These are phyloP conservation scores for Neocatenulostroma microsporum DNA, from an alignment of 2,329 filamentous ascomycete species.

Conservation along the genomic window DNA sequence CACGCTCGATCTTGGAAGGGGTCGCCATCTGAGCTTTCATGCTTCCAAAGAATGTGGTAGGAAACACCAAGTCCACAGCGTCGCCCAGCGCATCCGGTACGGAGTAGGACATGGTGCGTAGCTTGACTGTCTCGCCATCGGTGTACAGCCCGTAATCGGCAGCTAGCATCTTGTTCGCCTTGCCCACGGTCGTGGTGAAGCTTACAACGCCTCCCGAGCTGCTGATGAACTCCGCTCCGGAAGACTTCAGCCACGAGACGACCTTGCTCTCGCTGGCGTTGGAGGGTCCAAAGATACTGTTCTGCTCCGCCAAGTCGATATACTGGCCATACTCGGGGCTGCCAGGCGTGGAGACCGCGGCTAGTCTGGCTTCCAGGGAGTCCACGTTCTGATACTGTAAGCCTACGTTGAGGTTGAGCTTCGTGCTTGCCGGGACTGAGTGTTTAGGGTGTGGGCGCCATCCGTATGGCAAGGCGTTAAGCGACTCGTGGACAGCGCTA, in stretches of 20 bases:
- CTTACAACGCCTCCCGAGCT: slow-evolving; percentile 29
- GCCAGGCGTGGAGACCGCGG: slow-evolving; percentile 41
- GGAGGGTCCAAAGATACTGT: slow-evolving; percentile 36
- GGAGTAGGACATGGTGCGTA: slow-evolving; percentile 31
- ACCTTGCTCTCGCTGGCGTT: slow-evolving; percentile 26
- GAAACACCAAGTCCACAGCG: slow-evolving; percentile 22
- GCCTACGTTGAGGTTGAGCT: slow-evolving; percentile 9
- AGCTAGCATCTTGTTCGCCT: slow-evolving; percentile 33
- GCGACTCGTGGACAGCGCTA: slow-evolving; percentile 11
- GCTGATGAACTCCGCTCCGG: slow-evolving; percentile 31
- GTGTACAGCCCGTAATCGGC: slow-evolving; percentile 35
- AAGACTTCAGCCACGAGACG: slow-evolving; percentile 36
- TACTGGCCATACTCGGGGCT: slow-evolving; percentile 44
- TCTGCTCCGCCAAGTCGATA: slow-evolving; percentile 38
- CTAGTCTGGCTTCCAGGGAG: slow-evolving; percentile 33
- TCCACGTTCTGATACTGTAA: slow-evolving; percentile 22
- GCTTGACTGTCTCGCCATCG: slow-evolving; percentile 29
- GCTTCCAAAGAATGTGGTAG: slow-evolving; percentile 38
- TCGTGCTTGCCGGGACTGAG: slow-evolving; percentile 1
- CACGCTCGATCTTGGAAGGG: slow-evolving; percentile 1
- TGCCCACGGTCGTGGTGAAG: slow-evolving; percentile 32
- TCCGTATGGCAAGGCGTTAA: slow-evolving; percentile 9
- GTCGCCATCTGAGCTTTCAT: slow-evolving; percentile 10
- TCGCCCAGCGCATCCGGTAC: slow-evolving; percentile 21
- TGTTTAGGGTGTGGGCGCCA: slow-evolving; percentile 3